Base-by-base conservation (phyloP, 2,329 filamentous ascomycete species). In the Ceratocystis colombiana region DNA sequence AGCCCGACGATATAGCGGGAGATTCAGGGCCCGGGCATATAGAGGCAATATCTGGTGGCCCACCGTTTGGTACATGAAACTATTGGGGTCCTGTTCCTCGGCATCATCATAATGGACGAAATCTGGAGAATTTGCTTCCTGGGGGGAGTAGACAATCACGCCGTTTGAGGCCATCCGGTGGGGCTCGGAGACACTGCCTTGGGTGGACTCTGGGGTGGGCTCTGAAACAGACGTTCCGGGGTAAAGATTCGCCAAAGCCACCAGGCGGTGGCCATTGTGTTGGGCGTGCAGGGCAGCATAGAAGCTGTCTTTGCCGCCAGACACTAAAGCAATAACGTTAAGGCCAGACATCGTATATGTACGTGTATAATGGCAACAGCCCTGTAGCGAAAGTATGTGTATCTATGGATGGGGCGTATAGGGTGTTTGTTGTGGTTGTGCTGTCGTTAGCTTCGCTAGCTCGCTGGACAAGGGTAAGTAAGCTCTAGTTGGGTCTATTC, bases 51-150 rank as follows among this genome's bases (percentile, higher is more conserved):
- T 79, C 67, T 85, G 82, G 76, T 97, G 90, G 12, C 94, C 94
- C 68, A 96, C 89, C 2, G 94, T 99, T 79, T 99, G 94, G 79
- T 97, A 99, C 94, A 99, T 99, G 85, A 94, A 97, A 78, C 92
- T 96, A 76, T 99, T 90, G 71, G 96, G 81, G 74, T 97, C 78
- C 61, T 72, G 74, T 61, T 79, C 73, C 57, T 68, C 68, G 8
- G 64, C 68, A 20, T 48, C 66, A 20, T 68, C 65, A 45, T 66
- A 45, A 5, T 65, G 33, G 17, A 67, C 59, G 10, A n/a, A 25
- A 7, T 66, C 50, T 3, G 62, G 57, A 55, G 41, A 69, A 17
- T 59, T 63, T 57, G 50, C 69, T 57, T 65, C 48, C 55, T 61
- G 65, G 10, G 61, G 68, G 50, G 66, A 64, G 22, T 69, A 68